Percentiles rank a stretch among this genome's conserved stretches.
phyloP scores from a whole-genome alignment of 2,329 filamentous ascomycete genomes.

The Penicillium oxalicum region DNA sequence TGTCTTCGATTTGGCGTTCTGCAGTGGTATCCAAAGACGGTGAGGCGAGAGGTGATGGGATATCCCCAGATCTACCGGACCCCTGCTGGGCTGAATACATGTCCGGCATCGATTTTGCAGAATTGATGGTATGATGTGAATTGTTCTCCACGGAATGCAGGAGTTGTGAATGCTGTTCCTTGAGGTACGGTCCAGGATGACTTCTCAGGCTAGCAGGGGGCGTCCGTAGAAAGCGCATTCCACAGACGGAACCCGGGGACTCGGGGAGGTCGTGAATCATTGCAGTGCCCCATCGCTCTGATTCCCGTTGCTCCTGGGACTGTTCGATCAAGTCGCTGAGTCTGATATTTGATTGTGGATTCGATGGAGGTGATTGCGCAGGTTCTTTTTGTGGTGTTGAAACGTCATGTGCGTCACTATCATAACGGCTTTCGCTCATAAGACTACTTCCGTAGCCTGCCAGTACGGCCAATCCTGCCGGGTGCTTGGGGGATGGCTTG shows the following conservation, averaged over 20 bases:
- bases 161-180: not conserved
- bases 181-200: not conserved
- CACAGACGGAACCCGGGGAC: conserved; percentile 8
- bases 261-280: not conserved
- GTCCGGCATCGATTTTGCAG: conserved; percentile 10
- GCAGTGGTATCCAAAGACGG: not conserved
- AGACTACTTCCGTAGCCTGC: conserved; percentile 29
- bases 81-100: conserved; percentile 3
- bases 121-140: not conserved
- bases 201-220: conserved; percentile 10
- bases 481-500: conserved; percentile 7
- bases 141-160: not conserved
- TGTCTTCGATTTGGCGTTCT: conserved; percentile 10
- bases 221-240: conserved; percentile 15
- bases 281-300: conserved; percentile 7
- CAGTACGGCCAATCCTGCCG: conserved; percentile 6
- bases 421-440: conserved; percentile 36
- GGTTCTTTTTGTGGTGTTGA: conserved; percentile 26
- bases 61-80: not conserved
- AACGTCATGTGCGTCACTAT: conserved; percentile 39
- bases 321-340: conserved; percentile 18
- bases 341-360: conserved; percentile 7
- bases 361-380: conserved; percentile 6
- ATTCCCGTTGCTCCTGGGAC: conserved; percentile 14
- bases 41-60: not conserved